phyloP scores from a whole-genome alignment of 2,329 filamentous ascomycete species.

The Rutstroemia sp. region DNA sequence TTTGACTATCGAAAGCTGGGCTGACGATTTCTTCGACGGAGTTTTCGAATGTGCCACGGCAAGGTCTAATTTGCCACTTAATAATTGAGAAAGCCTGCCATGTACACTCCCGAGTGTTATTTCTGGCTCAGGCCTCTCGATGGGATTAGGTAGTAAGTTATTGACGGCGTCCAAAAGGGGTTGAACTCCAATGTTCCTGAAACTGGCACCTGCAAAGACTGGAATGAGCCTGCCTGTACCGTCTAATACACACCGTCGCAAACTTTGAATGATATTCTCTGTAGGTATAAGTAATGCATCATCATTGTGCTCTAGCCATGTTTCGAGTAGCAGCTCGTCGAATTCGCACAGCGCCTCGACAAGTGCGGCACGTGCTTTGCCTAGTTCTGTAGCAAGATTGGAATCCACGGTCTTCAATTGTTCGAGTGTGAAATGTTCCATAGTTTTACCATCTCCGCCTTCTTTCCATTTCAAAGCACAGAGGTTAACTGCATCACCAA shows the following conservation, averaged over 20 bases:
- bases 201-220: constrained; percentile 85
- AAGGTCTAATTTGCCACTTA: constrained; percentile 38
- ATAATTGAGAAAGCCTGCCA: constrained; percentile 44
- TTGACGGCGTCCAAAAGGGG: constrained; percentile 83
- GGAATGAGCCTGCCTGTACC: constrained; percentile 71
- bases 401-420: constrained; percentile 43
- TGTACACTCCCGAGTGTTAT: constrained; percentile 57
- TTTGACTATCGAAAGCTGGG: constrained; percentile 33
- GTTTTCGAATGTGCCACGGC: constrained; percentile 27
- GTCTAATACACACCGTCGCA: constrained; percentile 63
- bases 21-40: constrained; percentile 33
- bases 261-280: constrained; percentile 60
- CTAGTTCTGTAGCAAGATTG: constrained; percentile 57
- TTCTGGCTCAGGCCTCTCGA: constrained; percentile 71
- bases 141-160: constrained; percentile 78
- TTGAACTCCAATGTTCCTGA: constrained; percentile 90
- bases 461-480: constrained; percentile 67
- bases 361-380: constrained; percentile 66
- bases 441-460: constrained; percentile 56
- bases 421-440: constrained; percentile 48
- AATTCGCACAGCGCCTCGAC: constrained; percentile 82
- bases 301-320: constrained; percentile 71
- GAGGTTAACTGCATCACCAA: constrained; percentile 75
- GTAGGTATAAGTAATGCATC: constrained; percentile 62
- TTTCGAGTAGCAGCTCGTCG: constrained; percentile 79